Evolutionary conservation across 2,329 filamentous ascomycete genomes (phyloP).

Genomic region (Grosmannia penicillata): DNA sequence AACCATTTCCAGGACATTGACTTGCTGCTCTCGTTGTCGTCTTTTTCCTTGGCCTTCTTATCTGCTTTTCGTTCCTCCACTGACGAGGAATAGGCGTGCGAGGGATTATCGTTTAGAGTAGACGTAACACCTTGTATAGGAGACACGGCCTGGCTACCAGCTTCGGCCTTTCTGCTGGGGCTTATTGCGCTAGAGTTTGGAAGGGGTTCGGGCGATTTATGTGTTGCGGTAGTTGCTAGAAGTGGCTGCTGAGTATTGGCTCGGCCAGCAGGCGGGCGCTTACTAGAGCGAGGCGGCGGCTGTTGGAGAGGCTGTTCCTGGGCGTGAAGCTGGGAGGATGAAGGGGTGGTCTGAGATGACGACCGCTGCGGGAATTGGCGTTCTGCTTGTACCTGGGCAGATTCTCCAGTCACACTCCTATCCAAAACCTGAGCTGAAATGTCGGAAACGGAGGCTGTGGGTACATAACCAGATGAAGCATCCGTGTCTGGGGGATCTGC

Average conservation of each 20-base stretch:
- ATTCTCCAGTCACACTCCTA: too few relatives aligned
- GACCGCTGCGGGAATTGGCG: slow-evolving; percentile 36
- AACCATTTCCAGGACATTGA: slow-evolving; percentile 76
- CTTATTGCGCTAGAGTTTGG: slow-evolving; percentile 9
- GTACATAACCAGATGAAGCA: too few relatives aligned
- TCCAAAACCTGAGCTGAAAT: too few relatives aligned
- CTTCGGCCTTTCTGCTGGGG: too few relatives aligned
- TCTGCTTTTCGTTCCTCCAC: slow-evolving; percentile 59
- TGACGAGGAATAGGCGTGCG: slow-evolving; percentile 60
- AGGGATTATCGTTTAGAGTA: slow-evolving; percentile 58
- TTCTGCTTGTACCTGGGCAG: slow-evolving; percentile 6
- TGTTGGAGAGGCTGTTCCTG: slow-evolving; percentile 10
- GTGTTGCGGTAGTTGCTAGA: slow-evolving; percentile 4
- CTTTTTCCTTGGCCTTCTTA: slow-evolving; percentile 59
- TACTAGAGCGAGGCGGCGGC: slow-evolving; percentile 17
- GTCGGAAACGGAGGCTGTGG: too few relatives aligned
- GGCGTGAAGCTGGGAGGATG: slow-evolving; percentile 19
- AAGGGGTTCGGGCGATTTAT: neutral
- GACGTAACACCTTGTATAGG: slow-evolving; percentile 55
- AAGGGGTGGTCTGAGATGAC: slow-evolving; percentile 35
- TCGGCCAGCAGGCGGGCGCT: slow-evolving; percentile 12
- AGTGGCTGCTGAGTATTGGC: slow-evolving; percentile 1
- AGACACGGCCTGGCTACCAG: too few relatives aligned
- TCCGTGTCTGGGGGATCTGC: neutral
- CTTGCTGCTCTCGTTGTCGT: slow-evolving; percentile 51